These are phyloP conservation scores for Malus hybrid DNA, from an alignment of 331 rosid species.

Conservation along the genomic window DNA sequence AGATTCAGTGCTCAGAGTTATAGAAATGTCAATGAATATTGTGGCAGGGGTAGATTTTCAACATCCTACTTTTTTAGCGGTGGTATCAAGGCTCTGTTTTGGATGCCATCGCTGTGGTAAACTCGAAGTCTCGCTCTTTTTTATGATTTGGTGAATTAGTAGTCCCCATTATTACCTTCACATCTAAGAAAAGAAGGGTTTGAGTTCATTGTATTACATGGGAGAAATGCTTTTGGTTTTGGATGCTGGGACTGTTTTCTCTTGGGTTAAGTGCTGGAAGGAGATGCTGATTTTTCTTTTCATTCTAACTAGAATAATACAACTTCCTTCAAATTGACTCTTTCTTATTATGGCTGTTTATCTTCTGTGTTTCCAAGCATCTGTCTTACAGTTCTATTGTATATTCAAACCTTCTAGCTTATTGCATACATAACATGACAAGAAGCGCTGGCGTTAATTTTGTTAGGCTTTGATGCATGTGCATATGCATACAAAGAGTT, in stretches of 20 bases:
- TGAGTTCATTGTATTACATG: not conserved
- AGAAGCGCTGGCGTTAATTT: not conserved
- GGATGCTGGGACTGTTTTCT: not conserved
- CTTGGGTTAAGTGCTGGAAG: not conserved
- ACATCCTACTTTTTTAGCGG: not conserved
- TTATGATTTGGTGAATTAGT: not conserved
- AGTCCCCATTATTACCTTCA: not conserved
- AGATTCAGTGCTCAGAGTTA: not conserved
- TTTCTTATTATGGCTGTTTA: not conserved
- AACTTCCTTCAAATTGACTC: not conserved
- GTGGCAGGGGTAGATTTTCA: not conserved
- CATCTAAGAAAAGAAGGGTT: not conserved
- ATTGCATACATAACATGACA: not conserved
- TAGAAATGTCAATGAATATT: not conserved
- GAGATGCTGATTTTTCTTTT: not conserved
- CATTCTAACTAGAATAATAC: not conserved
- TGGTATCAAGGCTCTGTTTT: not conserved
- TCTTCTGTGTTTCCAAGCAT: not conserved
- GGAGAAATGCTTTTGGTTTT: not conserved
- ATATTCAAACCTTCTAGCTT: not conserved
- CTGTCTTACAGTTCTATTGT: not conserved
- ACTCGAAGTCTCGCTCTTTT: not conserved
- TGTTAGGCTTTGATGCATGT: not conserved
- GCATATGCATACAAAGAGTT: not conserved
- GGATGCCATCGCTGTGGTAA: not conserved